Conservation (phyloP, 805 yeast species). For the Ogataea pignaliae region DNA sequence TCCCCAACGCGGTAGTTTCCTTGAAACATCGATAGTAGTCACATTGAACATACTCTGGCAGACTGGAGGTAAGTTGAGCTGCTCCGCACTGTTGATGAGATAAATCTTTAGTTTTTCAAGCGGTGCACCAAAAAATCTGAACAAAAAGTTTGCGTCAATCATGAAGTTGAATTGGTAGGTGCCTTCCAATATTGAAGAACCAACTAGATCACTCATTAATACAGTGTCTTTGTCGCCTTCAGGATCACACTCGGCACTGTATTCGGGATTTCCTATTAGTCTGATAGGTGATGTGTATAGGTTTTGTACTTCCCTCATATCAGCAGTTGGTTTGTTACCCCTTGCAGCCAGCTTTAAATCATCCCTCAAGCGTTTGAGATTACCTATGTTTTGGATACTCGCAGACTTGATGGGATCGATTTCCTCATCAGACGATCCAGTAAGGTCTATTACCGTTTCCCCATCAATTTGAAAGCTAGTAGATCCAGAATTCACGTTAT, state of each 20-base stretch:
- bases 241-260: constrained; percentile 17
- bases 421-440: too few species aligned
- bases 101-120: constrained; percentile 16
- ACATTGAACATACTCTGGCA: constrained; percentile 18
- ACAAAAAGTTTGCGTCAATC: constrained; percentile 26
- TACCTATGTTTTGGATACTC: neutral
- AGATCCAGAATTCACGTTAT: too few species aligned
- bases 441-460: too few species aligned
- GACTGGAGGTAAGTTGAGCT: constrained; percentile 33
- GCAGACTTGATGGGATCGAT: too few species aligned
- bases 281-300: constrained; percentile 23
- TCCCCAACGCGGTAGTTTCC: constrained; percentile 29
- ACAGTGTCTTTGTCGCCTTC: constrained; percentile 25
- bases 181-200: constrained; percentile 17
- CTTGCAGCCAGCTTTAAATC: too few species aligned
- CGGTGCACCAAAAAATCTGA: constrained; percentile 18
- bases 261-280: constrained; percentile 19
- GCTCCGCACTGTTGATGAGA: constrained; percentile 29
- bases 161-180: constrained; percentile 32
- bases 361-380: neutral
- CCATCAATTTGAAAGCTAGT: too few species aligned
- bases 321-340: too few species aligned
- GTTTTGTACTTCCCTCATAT: neutral
- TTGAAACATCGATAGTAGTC: constrained; percentile 26
- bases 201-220: constrained; percentile 23